phyloP scores from a whole-genome alignment of 2,329 filamentous ascomycete genomes.

The Anthostomella pinea region DNA sequence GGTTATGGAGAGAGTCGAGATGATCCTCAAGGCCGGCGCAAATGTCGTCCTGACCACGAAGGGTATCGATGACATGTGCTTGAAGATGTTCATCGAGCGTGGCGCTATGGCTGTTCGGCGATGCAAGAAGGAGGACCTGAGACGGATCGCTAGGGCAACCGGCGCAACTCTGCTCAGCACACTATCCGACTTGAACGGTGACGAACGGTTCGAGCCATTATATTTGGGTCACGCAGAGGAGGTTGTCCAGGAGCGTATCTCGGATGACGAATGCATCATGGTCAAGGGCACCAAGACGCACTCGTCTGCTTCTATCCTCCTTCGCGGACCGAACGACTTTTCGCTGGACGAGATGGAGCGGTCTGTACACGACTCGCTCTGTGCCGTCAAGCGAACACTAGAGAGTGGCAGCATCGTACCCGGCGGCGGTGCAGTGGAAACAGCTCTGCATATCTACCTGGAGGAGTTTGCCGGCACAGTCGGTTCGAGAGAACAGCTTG shows the following conservation, averaged over 20 bases:
- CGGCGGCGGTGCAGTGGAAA: slow-evolving; percentile 94
- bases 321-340: slow-evolving; percentile 93
- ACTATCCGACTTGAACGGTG: slow-evolving; percentile 92
- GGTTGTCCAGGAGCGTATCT: slow-evolving; percentile 97
- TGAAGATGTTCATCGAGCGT: slow-evolving; percentile 92
- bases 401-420: slow-evolving; percentile 97
- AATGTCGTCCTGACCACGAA: slow-evolving; percentile 97
- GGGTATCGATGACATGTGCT: slow-evolving; percentile 92
- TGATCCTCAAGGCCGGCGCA: slow-evolving; percentile 96
- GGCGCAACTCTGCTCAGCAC: slow-evolving; percentile 91
- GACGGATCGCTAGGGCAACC: slow-evolving; percentile 93
- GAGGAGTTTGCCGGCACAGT: slow-evolving; percentile 98
- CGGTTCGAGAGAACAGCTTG: slow-evolving; percentile 93
- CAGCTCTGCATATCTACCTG: slow-evolving; percentile 97
- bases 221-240: slow-evolving; percentile 90
- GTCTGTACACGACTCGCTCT: slow-evolving; percentile 94
- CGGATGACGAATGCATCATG: slow-evolving; percentile 96
- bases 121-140: slow-evolving; percentile 97
- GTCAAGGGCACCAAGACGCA: slow-evolving; percentile 94
- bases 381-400: slow-evolving; percentile 92
- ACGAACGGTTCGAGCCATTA: slow-evolving; percentile 91
- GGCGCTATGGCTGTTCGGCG: slow-evolving; percentile 93
- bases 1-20: slow-evolving; percentile 87
- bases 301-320: slow-evolving; percentile 91
- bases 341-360: slow-evolving; percentile 99